Base-by-base conservation (phyloP, 495 filamentous ascomycete genomes). In the Rostrohypoxylon terebratum region DNA sequence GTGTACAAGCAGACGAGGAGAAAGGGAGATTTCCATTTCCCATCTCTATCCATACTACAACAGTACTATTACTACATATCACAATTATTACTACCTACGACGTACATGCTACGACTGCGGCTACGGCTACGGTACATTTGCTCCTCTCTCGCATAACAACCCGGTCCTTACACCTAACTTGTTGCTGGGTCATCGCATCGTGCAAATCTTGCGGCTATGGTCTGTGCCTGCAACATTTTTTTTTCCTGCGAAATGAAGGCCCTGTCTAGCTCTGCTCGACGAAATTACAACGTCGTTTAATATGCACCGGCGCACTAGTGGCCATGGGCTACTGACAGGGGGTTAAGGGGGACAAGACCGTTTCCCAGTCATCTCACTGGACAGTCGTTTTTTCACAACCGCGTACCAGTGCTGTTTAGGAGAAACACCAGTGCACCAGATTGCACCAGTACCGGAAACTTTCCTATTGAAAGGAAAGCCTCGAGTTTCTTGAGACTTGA, bases 271-370 rank as follows among this genome's bases (percentile, higher is more conserved):
- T 75, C 72, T 28, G 72, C 25, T 63, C 72, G 58, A 75, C 60
- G 72, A 75, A 75, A 75, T 75, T 75, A 75, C 72, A 71, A 62
- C 63, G 72, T 75, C 72, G 72, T 75, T 75, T 75, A 75, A 74
- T 74, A 74, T 74, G 71, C 71, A 69, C 62, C 57, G 62, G 55
- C 54, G 66, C 62, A 53, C 48, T 64, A 74, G 71, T 69, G 47
- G 71, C 61, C 66, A 69, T 74, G 66, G 71, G 62, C 61, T 66
- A 53, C 62, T 20, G 71, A 74, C 71, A 74, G 66, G 71, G 71
- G 62, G 18, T 6, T 10, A 50, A 66, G 42, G 64, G 66, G 44
- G 65, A 63, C 45, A 57, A 60, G 40, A 57, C 45, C 31, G 45
- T 59, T 63, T 66, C 57, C 61, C 40, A 68, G 63, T 67, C 69